Evolutionary conservation across 2,329 filamentous ascomycete genomes (phyloP).

Genomic region (Ramichloridium luteum): DNA sequence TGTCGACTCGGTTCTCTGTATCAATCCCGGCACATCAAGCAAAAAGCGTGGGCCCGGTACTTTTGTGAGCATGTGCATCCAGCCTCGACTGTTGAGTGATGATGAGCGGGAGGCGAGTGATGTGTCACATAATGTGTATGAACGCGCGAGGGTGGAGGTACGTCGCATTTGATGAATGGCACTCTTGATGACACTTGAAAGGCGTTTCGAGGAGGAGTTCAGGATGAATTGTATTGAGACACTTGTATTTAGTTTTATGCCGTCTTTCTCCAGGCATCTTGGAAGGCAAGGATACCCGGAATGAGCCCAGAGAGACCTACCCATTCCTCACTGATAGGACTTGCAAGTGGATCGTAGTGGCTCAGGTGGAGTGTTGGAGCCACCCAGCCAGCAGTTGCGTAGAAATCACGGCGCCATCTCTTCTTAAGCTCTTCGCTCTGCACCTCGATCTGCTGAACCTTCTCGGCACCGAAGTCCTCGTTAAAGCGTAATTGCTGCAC

Average conservation of each 20-base stretch:
- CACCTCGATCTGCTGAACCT: conserved; percentile 32
- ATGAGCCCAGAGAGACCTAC: conserved; percentile 48
- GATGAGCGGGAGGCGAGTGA: conserved; percentile 44
- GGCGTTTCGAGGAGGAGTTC: too few relatives aligned
- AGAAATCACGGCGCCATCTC: conserved; percentile 53
- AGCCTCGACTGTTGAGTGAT: conserved; percentile 49
- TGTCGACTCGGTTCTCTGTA: conserved; percentile 74
- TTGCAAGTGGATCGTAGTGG: conserved; percentile 50
- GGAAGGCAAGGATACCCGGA: conserved; percentile 31
- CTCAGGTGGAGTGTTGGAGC: conserved; percentile 81
- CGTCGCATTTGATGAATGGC: conserved; percentile 50
- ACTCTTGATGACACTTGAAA: too few relatives aligned
- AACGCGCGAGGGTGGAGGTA: conserved; percentile 77
- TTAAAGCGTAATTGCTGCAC: conserved; percentile 31
- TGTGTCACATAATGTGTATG: conserved; percentile 64
- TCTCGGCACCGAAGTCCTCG: conserved; percentile 21
- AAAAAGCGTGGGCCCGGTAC: conserved; percentile 78
- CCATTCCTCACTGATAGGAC: conserved; percentile 41
- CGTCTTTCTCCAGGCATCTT: conserved; percentile 35
- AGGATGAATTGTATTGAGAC: too few relatives aligned
- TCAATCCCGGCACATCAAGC: conserved; percentile 81
- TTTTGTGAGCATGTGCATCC: conserved; percentile 66
- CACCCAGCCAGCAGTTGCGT: conserved; percentile 62
- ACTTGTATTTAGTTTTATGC: too few relatives aligned
- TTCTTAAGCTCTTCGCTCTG: conserved; percentile 22